Conservation (phyloP, 208 protist species). For the Tetramitus jugosus region DNA sequence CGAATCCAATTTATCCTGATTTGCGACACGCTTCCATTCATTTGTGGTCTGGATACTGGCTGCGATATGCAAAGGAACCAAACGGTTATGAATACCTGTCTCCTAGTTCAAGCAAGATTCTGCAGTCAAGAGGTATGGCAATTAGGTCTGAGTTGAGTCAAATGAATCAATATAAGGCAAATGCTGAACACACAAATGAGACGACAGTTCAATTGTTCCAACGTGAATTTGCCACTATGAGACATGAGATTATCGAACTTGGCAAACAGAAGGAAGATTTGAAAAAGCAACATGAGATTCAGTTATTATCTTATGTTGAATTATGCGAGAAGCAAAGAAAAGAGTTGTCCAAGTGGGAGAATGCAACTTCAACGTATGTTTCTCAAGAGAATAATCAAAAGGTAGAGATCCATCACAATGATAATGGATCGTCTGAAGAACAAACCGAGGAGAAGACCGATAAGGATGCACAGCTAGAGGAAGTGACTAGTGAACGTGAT, state of each 20-base stretch:
- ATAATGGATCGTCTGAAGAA: too few relatives aligned
- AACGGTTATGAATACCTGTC: background rate
- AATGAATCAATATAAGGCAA: background rate
- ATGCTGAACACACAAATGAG: background rate
- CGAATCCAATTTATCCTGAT: background rate
- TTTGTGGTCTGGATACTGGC: conserved; percentile 12
- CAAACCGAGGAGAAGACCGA: too few relatives aligned
- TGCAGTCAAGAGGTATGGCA: background rate
- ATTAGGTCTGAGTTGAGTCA: background rate
- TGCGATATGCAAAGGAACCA: conserved; percentile 5
- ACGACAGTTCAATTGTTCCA: conserved; percentile 11
- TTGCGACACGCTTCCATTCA: background rate
- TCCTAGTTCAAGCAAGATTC: background rate
- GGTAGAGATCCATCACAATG: too few relatives aligned
- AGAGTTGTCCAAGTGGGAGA: background rate
- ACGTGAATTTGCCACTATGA: conserved; percentile 2
- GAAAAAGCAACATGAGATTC: background rate
- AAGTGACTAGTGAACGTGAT: background rate
- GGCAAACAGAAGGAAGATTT: background rate
- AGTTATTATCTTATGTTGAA: background rate
- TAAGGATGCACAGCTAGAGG: too few relatives aligned
- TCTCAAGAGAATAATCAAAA: too few relatives aligned
- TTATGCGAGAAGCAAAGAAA: conserved; percentile 18
- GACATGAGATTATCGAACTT: background rate
- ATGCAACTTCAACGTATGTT: too few relatives aligned